Evolutionary conservation across 192 early-diverging fungal species (phyloP).

Genomic region (Coemansia sp.): DNA sequence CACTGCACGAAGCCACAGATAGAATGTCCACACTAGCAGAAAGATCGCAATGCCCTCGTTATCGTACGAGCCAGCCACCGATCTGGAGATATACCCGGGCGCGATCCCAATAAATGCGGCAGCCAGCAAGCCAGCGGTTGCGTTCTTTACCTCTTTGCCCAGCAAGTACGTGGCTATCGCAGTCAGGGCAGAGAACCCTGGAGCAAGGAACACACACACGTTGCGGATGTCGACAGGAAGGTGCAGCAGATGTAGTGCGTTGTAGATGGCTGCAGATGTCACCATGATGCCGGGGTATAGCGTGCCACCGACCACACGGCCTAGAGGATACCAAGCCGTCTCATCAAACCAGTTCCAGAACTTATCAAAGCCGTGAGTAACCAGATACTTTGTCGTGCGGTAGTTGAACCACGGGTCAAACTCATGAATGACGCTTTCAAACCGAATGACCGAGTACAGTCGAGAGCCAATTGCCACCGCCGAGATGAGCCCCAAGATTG

Average conservation of each 20-base stretch:
- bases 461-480: constrained; percentile 84
- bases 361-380: constrained; percentile 91
- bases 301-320: constrained; percentile 98
- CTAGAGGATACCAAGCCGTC: constrained; percentile 96
- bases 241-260: constrained; percentile 87
- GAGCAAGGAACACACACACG: constrained; percentile 97
- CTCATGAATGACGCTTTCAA: constrained; percentile 99
- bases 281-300: constrained; percentile 99
- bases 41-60: constrained; percentile 99
- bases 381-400: constrained; percentile 88
- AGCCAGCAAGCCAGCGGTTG: constrained; percentile 91
- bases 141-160: constrained; percentile 87
- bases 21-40: constrained; percentile 96
- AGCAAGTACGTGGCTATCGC: constrained; percentile 92
- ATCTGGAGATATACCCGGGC: constrained; percentile 99
- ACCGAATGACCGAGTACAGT: constrained; percentile 96
- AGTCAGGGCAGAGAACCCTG: constrained; percentile 94
- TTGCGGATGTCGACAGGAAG: constrained; percentile 98
- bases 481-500: constrained; percentile 86
- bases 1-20: constrained; percentile 95
- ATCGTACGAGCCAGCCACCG: constrained; percentile 99
- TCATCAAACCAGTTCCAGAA: constrained; percentile 99
- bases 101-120: constrained; percentile 98
- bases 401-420: constrained; percentile 99
- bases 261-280: constrained; percentile 92